Evolutionary conservation across 805 yeast species (phyloP).

Genomic region (Cyberlindnera sargentensis): DNA sequence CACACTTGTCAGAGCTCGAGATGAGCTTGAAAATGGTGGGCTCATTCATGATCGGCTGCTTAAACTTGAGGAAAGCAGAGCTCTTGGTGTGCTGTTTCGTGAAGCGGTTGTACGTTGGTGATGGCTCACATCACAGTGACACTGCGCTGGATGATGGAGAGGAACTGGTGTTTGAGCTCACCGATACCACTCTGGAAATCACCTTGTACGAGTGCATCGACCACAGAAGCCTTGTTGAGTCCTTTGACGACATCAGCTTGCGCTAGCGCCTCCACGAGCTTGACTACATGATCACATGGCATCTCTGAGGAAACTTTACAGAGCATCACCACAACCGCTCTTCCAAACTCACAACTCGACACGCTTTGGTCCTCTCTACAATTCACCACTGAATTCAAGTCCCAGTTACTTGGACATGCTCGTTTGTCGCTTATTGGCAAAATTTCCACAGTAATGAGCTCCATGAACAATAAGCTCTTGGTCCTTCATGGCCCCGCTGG

Average conservation of each 20-base stretch:
- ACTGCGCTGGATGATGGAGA: too few species aligned
- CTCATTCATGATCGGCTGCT: slow-evolving; percentile 1
- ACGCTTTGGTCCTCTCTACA: slow-evolving; percentile 30
- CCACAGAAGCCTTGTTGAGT: too few species aligned
- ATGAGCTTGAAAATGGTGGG: slow-evolving; percentile 5
- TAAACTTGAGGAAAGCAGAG: slow-evolving; percentile 12
- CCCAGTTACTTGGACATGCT: slow-evolving; percentile 24
- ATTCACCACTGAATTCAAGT: slow-evolving; percentile 26
- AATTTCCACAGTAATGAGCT: background rate
- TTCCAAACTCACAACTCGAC: slow-evolving; percentile 28
- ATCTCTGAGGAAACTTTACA: slow-evolving; percentile 1
- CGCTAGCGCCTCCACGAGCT: too few species aligned
- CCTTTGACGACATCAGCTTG: too few species aligned
- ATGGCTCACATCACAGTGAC: background rate
- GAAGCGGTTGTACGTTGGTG: slow-evolving; percentile 4
- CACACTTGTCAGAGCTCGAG: slow-evolving; percentile 3
- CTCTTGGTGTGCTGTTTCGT: slow-evolving; percentile 8
- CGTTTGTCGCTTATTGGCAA: background rate
- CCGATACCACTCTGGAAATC: too few species aligned
- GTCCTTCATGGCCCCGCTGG: slow-evolving; percentile 41
- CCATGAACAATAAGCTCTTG: slow-evolving; percentile 14
- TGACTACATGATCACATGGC: too few species aligned
- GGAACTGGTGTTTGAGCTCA: too few species aligned
- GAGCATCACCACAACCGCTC: slow-evolving; percentile 11
- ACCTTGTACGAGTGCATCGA: too few species aligned